Conservation (phyloP, 768 basidiomycete species). For the Amanita pseudoporphyria region DNA sequence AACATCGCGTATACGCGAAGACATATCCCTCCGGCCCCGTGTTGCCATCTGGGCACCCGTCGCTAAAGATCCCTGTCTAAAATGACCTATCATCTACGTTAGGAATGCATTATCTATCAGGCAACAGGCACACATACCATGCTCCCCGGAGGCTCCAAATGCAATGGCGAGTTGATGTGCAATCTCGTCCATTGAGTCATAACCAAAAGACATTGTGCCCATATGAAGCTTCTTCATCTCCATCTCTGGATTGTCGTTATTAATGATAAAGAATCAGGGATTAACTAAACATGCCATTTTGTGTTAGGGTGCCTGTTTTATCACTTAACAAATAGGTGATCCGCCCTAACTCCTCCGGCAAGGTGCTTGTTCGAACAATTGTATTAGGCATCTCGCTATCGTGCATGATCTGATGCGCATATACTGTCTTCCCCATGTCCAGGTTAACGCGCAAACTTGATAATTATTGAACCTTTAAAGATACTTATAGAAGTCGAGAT, state of each 20-base stretch:
- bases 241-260: slow-evolving; percentile 61
- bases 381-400: slow-evolving; percentile 90
- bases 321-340: slow-evolving; percentile 95
- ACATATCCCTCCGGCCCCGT: slow-evolving; percentile 90
- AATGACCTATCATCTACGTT: slow-evolving; percentile 23
- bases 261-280: not conserved
- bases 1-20: slow-evolving; percentile 84
- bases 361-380: slow-evolving; percentile 93
- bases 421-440: slow-evolving; percentile 99
- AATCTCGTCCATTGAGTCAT: slow-evolving; percentile 99
- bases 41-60: slow-evolving; percentile 80
- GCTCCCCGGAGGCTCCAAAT: slow-evolving; percentile 59
- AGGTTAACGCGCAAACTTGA: slow-evolving; percentile 92
- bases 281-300: slow-evolving; percentile 64
- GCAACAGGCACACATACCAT: slow-evolving; percentile 26
- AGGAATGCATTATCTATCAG: not conserved
- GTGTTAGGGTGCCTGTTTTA: slow-evolving; percentile 96
- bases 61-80: slow-evolving; percentile 44
- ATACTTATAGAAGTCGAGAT: not conserved
- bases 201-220: slow-evolving; percentile 96
- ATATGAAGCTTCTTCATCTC: slow-evolving; percentile 98
- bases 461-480: not conserved
- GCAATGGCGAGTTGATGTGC: slow-evolving; percentile 83
- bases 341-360: slow-evolving; percentile 92
- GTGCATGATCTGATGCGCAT: slow-evolving; percentile 90